Evolutionary conservation across 2,329 filamentous ascomycete genomes (phyloP).

Genomic region (Pezizomycotina sp.): DNA sequence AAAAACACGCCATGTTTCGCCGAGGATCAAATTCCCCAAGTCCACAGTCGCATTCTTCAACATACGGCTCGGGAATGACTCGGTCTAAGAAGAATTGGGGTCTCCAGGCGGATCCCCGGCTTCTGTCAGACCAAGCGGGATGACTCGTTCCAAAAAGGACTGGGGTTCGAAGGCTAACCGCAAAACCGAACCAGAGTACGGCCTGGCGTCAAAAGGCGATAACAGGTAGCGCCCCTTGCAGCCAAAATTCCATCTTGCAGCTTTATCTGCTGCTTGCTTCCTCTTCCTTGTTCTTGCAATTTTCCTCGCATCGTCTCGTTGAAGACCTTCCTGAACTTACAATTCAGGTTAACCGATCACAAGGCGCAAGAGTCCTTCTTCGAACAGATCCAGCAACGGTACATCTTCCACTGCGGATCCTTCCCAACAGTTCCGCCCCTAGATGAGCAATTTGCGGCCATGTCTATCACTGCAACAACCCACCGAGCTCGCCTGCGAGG

Average conservation of each 20-base stretch:
- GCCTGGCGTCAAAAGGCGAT: slow-evolving; percentile 18
- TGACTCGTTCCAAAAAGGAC: slow-evolving; percentile 18
- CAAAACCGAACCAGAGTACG: slow-evolving; percentile 16
- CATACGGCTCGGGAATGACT: too few relatives aligned
- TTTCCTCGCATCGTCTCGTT: background rate
- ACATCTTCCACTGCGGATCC: slow-evolving; percentile 15
- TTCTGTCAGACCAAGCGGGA: slow-evolving; percentile 15
- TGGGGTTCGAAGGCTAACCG: slow-evolving; percentile 10
- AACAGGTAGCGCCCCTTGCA: slow-evolving; percentile 12
- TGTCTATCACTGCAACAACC: slow-evolving; percentile 18
- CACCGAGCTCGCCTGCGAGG: slow-evolving; percentile 5
- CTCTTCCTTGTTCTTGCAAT: too few relatives aligned
- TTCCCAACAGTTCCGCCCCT: slow-evolving; percentile 17
- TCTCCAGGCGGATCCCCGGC: too few relatives aligned
- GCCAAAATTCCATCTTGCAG: too few relatives aligned
- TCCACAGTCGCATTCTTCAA: too few relatives aligned
- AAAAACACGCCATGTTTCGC: too few relatives aligned
- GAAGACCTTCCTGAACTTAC: slow-evolving; percentile 1
- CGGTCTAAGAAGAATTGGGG: too few relatives aligned
- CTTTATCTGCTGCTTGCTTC: too few relatives aligned
- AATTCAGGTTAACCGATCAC: slow-evolving; percentile 11
- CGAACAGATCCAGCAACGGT: slow-evolving; percentile 15
- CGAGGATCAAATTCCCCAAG: too few relatives aligned
- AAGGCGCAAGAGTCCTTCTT: slow-evolving; percentile 18
- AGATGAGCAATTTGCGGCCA: slow-evolving; percentile 15